Conservation (phyloP, 768 basidiomycete species). For the Leccinum arenicola region DNA sequence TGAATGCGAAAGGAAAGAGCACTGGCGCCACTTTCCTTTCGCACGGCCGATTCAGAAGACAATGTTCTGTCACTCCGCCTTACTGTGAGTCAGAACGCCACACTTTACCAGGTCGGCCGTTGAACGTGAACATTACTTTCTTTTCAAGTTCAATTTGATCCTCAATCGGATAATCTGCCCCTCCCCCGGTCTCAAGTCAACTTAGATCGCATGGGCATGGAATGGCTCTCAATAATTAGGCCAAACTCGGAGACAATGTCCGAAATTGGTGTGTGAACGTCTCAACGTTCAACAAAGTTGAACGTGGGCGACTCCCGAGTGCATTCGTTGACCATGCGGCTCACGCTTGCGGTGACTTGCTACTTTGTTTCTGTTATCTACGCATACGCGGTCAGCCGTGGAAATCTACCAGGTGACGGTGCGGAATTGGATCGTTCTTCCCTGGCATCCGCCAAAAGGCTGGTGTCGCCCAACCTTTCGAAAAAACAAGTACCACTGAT, state of each 20-base stretch:
- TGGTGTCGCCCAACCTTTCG: neutral
- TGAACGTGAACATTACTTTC: too few species aligned
- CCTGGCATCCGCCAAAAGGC: neutral
- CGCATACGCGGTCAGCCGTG: conserved; percentile 16
- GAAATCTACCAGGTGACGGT: neutral
- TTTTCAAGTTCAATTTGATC: neutral
- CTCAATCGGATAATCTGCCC: neutral
- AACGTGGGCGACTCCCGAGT: too few species aligned
- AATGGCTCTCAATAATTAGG: neutral
- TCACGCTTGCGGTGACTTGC: neutral
- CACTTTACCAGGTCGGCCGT: too few species aligned
- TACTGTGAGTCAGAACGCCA: too few species aligned
- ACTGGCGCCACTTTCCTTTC: too few species aligned
- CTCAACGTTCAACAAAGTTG: too few species aligned
- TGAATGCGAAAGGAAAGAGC: too few species aligned
- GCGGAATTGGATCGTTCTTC: neutral
- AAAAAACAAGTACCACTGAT: conserved; percentile 1
- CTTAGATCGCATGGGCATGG: too few species aligned
- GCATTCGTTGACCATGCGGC: conserved; percentile 1
- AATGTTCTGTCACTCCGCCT: too few species aligned
- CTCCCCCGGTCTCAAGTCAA: neutral
- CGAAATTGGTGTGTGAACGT: neutral
- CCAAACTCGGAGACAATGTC: too few species aligned
- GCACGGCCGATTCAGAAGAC: too few species aligned
- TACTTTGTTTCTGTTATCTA: conserved; percentile 6